Evolutionary conservation across 1,284 basidiomycete genomes (phyloP).

Genomic region (Schizophyllum commune): DNA sequence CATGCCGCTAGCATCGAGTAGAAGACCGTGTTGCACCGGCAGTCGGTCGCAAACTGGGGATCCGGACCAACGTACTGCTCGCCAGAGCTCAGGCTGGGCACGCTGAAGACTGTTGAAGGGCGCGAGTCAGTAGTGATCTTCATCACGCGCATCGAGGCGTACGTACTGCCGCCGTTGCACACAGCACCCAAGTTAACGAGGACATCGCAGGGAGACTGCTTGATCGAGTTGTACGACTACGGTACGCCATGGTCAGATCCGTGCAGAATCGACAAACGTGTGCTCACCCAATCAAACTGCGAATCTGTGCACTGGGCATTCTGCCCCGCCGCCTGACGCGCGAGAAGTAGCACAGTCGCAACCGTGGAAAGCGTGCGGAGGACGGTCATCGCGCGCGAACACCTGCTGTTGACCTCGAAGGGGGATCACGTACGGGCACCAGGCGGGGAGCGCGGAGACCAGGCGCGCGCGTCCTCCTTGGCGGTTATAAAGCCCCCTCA

Average conservation of each 20-base stretch:
- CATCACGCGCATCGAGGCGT: not conserved
- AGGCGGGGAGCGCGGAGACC: no score
- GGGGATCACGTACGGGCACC: no score
- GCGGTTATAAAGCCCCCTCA: no score
- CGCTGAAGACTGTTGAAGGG: constrained; percentile 21
- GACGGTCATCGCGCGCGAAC: not conserved
- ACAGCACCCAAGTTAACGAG: constrained; percentile 32
- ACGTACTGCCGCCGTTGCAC: constrained; percentile 29
- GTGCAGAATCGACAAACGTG: not conserved
- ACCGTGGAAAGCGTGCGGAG: not conserved
- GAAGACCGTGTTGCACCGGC: constrained; percentile 31
- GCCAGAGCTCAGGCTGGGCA: constrained; percentile 20
- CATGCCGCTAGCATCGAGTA: constrained; percentile 35
- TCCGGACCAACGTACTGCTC: constrained; percentile 27
- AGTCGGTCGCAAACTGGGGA: constrained; percentile 20
- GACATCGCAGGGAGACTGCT: constrained; percentile 37
- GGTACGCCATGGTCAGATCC: not conserved
- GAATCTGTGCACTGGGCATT: not conserved
- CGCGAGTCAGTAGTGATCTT: not conserved
- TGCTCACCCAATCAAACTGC: not conserved
- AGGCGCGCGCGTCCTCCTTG: no score
- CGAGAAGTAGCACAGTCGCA: not conserved
- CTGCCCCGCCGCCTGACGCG: not conserved
- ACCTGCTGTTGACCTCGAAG: no score
- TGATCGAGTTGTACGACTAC: constrained; percentile 33